Evolutionary conservation across 495 filamentous ascomycete genomes (phyloP).

Genomic region (Penicillium waksmanii): DNA sequence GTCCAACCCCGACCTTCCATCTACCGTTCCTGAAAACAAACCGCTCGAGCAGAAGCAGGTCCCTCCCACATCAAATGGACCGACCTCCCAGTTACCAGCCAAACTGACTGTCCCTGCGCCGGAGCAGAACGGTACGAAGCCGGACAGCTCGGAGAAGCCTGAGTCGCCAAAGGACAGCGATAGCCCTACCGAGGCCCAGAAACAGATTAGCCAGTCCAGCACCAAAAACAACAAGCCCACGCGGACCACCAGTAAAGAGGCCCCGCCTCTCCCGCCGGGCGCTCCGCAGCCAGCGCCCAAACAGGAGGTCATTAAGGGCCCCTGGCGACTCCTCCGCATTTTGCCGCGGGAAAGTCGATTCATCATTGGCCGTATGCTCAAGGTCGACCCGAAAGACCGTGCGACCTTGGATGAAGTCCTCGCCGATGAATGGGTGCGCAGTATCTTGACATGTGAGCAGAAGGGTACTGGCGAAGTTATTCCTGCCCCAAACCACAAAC

Average conservation of each 20-base stretch:
- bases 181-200: constrained; percentile 28
- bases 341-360: constrained; percentile 87
- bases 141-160: constrained; percentile 10
- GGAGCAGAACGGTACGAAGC: constrained; percentile 22
- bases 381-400: constrained; percentile 80
- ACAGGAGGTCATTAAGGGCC: constrained; percentile 84
- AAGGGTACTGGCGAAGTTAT: constrained; percentile 59
- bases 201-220: constrained; percentile 33
- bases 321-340: constrained; percentile 89
- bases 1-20: constrained; percentile 41
- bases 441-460: constrained; percentile 66
- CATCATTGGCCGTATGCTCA: constrained; percentile 91
- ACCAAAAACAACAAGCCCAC: constrained; percentile 29
- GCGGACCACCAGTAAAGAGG: constrained; percentile 55
- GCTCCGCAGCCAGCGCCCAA: constrained; percentile 46
- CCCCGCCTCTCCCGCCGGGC: constrained; percentile 42
- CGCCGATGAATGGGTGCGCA: constrained; percentile 85
- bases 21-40: constrained; percentile 30
- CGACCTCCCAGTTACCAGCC: constrained; percentile 18
- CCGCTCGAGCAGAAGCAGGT: constrained; percentile 4
- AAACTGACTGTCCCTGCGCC: constrained; percentile 17
- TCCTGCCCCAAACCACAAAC: constrained; percentile 60
- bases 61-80: constrained; percentile 16
- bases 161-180: constrained; percentile 17
- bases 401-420: constrained; percentile 85